Conservation (phyloP, 495 filamentous ascomycete species). For the Tuber melanosporum region DNA sequence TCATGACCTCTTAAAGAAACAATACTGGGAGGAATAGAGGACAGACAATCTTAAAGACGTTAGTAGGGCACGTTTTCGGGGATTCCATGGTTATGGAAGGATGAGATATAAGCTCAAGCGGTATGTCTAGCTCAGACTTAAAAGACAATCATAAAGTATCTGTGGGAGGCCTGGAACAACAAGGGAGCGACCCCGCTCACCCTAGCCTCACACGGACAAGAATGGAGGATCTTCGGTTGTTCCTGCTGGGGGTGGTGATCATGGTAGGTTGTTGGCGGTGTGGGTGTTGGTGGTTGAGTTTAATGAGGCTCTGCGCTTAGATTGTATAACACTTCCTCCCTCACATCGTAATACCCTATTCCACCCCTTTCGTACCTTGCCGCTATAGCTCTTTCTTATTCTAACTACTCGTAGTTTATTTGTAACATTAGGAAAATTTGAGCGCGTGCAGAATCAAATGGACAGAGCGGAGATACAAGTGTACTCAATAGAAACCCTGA, state of each 20-base stretch:
- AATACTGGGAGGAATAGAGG: neutral
- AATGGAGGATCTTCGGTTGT: neutral
- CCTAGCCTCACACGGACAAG: neutral
- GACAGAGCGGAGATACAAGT: neutral
- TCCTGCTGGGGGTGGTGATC: neutral
- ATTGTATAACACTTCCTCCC: neutral
- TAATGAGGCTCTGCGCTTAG: constrained; percentile 1
- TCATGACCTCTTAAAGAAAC: neutral
- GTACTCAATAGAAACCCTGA: neutral
- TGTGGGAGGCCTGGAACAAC: too few relatives aligned
- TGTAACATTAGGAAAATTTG: neutral
- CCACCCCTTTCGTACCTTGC: neutral
- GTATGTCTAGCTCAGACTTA: neutral
- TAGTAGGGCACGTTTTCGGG: constrained; percentile 38
- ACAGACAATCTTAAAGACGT: constrained; percentile 42
- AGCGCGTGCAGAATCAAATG: neutral
- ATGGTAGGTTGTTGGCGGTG: neutral
- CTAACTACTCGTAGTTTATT: neutral
- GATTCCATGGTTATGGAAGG: constrained; percentile 34
- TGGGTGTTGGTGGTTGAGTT: constrained; percentile 1
- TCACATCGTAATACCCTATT: too few relatives aligned
- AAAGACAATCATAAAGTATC: neutral
- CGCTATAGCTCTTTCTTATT: neutral
- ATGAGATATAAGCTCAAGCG: neutral
- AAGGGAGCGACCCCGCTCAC: neutral